phyloP scores from a whole-genome alignment of 2,329 filamentous ascomycete species.

The Aspergillus niger region DNA sequence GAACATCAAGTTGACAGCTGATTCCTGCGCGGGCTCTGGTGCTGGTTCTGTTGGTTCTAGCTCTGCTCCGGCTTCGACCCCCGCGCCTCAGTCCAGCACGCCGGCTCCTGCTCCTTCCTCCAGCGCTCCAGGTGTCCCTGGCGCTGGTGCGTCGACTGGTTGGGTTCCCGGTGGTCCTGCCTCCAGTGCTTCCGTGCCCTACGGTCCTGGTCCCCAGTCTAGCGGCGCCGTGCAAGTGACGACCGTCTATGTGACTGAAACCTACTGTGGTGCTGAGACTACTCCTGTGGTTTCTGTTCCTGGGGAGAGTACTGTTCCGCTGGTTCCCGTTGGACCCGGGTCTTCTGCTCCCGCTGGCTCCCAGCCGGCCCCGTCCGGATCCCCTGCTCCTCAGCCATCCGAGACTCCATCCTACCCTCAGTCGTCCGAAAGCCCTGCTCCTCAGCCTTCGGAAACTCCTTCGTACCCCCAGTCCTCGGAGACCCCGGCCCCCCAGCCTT shows the following conservation, averaged over 20 bases:
- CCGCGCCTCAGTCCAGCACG: conserved; percentile 3
- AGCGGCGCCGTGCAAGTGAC: conserved; percentile 1
- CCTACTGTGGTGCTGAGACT: conserved; percentile 8
- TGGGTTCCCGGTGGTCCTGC: conserved; percentile 12
- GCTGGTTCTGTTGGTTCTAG: conserved; percentile 21
- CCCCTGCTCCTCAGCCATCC: background rate
- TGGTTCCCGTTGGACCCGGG: conserved; percentile 11
- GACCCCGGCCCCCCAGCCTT: background rate
- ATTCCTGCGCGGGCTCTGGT: conserved; percentile 37
- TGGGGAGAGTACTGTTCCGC: conserved; percentile 8
- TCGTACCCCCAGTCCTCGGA: background rate
- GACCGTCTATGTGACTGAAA: conserved; percentile 2
- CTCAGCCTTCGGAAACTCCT: background rate
- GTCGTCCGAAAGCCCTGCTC: background rate
- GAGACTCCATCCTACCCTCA: background rate
- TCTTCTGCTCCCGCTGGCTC: conserved; percentile 9
- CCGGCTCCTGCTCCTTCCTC: conserved; percentile 1
- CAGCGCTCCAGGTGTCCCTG: conserved; percentile 10
- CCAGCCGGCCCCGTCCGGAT: conserved; percentile 4
- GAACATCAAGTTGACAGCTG: conserved; percentile 36
- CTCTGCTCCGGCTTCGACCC: conserved; percentile 15
- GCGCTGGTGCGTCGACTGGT: conserved; percentile 11
- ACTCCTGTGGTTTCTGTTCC: conserved; percentile 11
- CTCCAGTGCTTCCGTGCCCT: conserved; percentile 2
- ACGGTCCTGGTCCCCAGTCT: conserved; percentile 1